Evolutionary conservation across 2,329 filamentous ascomycete species (phyloP).

Genomic region (Cytospora piceicola): DNA sequence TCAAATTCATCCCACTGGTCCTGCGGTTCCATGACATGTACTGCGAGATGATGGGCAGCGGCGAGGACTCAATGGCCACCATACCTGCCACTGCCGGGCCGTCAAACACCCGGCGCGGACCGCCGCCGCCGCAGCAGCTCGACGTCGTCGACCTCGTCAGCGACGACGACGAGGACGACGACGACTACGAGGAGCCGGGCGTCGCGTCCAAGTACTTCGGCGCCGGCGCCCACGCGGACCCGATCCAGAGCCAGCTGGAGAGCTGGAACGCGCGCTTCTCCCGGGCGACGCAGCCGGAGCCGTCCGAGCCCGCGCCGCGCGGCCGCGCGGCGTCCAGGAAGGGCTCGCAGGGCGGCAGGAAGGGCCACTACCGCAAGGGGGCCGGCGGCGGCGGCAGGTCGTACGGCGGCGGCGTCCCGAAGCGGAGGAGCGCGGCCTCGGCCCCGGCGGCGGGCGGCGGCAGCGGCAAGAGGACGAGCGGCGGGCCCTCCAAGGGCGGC

Average conservation of each 20-base stretch:
- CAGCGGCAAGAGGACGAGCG: conserved; percentile 17
- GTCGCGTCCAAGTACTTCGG: conserved; percentile 55
- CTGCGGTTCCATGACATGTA: conserved; percentile 52
- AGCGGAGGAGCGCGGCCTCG: conserved; percentile 30
- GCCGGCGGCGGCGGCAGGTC: conserved; percentile 30
- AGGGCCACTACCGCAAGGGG: conserved; percentile 27
- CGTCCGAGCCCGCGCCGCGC: conserved; percentile 33
- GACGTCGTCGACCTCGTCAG: conserved; percentile 62
- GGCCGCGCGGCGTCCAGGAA: conserved; percentile 31
- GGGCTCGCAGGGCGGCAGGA: conserved; percentile 26
- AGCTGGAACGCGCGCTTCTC: conserved; percentile 38
- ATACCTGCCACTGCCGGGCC: conserved; percentile 27
- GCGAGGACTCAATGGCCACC: conserved; percentile 27
- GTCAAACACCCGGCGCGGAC: conserved; percentile 4
- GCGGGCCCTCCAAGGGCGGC: conserved; percentile 17
- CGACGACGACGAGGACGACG: conserved; percentile 43
- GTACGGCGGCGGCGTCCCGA: conserved; percentile 32
- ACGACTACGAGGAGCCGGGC: conserved; percentile 36
- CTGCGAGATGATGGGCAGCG: conserved; percentile 52
- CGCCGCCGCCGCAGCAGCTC: conserved; percentile 36
- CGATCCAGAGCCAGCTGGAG: conserved; percentile 32
- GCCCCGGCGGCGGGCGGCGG: not conserved
- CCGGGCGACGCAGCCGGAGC: conserved; percentile 31
- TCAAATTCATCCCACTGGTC: conserved; percentile 63
- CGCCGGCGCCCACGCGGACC: conserved; percentile 16